phyloP scores from a whole-genome alignment of 768 basidiomycete species.

The Pulveroboletus sp. region DNA sequence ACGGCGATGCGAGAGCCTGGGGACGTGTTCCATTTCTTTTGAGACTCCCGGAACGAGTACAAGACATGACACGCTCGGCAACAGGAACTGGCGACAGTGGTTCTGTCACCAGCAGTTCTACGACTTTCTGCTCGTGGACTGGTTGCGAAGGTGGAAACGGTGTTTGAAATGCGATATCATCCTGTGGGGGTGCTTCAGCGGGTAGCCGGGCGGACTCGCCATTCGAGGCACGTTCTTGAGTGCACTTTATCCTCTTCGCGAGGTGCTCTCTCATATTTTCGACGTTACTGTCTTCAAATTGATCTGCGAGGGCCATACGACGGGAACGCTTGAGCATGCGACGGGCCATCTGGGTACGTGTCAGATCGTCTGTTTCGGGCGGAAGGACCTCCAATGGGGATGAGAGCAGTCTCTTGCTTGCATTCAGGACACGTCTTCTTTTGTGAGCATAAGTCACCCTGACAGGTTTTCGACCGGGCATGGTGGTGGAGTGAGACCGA shows the following conservation, averaged over 20 bases:
- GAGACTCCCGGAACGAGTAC: constrained; percentile 37
- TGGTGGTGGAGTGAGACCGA: neutral
- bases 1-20: constrained; percentile 40
- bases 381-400: constrained; percentile 29
- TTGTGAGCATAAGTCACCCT: constrained; percentile 33
- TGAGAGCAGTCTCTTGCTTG: constrained; percentile 12
- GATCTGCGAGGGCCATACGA: constrained; percentile 26
- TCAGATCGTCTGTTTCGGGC: constrained; percentile 28
- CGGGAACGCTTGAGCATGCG: constrained; percentile 48
- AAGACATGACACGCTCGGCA: constrained; percentile 31
- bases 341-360: constrained; percentile 38
- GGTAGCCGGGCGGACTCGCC: constrained; percentile 1
- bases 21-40: constrained; percentile 34
- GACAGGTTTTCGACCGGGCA: constrained; percentile 16
- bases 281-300: constrained; percentile 18
- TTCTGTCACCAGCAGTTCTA: constrained; percentile 25
- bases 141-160: constrained; percentile 22
- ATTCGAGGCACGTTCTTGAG: constrained; percentile 10
- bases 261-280: constrained; percentile 20
- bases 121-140: constrained; percentile 21
- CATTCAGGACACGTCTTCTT: constrained; percentile 18
- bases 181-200: constrained; percentile 4
- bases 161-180: constrained; percentile 23
- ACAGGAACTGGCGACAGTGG: constrained; percentile 42
- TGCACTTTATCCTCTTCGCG: constrained; percentile 32